A percentile compares a stretch with the other conserved stretches of the same genome.
Conservation (phyloP, 2,329 filamentous ascomycete species). For the Fusarium tuaranense region DNA sequence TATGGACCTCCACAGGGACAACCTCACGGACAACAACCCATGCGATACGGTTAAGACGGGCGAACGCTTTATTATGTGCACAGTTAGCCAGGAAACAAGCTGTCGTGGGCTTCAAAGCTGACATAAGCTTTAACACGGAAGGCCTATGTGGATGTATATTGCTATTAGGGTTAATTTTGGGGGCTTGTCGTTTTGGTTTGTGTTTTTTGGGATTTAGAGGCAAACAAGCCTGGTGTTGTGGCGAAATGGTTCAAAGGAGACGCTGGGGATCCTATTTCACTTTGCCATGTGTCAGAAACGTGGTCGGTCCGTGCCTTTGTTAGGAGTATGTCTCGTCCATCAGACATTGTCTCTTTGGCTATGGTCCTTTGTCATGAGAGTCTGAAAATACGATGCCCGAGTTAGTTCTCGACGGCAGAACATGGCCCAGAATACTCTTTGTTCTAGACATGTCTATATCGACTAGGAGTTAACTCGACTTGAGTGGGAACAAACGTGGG, state of each 20-base stretch:
- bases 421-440: background rate
- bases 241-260: constrained; percentile 20
- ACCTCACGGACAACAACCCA: constrained; percentile 44
- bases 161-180: background rate
- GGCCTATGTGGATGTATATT: background rate
- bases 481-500: background rate
- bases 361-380: background rate
- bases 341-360: background rate
- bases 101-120: background rate
- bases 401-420: background rate
- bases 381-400: background rate
- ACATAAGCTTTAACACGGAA: too few relatives aligned
- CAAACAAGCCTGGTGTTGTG: constrained; percentile 32
- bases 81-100: background rate
- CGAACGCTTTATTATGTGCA: background rate
- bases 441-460: background rate
- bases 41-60: constrained; percentile 45
- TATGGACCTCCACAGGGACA: constrained; percentile 49
- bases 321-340: background rate
- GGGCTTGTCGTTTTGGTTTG: background rate
- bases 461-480: background rate
- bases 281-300: background rate
- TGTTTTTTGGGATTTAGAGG: constrained; percentile 14
- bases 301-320: background rate
- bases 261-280: background rate